Base-by-base conservation (phyloP, 495 filamentous ascomycete genomes). In the Penicillium egyptiacum region DNA sequence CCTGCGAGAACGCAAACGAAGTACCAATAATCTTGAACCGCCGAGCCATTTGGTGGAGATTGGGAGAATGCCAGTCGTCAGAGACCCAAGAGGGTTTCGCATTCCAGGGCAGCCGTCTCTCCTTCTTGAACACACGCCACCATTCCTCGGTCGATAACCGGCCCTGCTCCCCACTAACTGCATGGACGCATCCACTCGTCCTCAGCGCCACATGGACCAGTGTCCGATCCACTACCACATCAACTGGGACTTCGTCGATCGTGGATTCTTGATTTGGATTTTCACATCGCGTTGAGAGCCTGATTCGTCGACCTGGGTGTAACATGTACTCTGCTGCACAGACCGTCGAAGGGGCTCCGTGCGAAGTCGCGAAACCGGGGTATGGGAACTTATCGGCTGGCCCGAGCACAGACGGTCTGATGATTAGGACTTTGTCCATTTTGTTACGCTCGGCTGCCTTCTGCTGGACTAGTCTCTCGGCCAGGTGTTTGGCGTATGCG, bases 201-300 rank as follows among this genome's bases (percentile, higher is more conserved):
- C 63, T 60, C 0, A 52, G 4, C 2, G 66, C 68, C 5, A 64
- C 51, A 54, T 74, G 71, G 4, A 61, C 56, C 1, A 72, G 53
- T 0, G 65, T 46, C 20, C 68, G 53, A 39, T 72, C 70, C 1
- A 60, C 70, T 0, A 72, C 71, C 0, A 72, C 64, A 44, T 74
- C 71, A 12, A 74, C 65, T 3, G 70, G 70, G 8, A 74, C 68
- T 43, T 72, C 70, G 30, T 74, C 71, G 23, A 66, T 61, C 1
- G 63, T 68, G 2, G 60, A 57, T 10, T 73, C 60, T 37, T 53
- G n/a, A 1, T 65, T 53, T 2, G 70, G 70, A 8, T 70, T 48
- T 20, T 60, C 17, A 26, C 49, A 61, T 28, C 62, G 45, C 0
- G 66, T 59, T 8, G 63, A 26, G 0, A 67, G 51, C 1, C n/a